phyloP scores from a whole-genome alignment of 495 filamentous ascomycete genomes.

The Cladorrhinum samala region DNA sequence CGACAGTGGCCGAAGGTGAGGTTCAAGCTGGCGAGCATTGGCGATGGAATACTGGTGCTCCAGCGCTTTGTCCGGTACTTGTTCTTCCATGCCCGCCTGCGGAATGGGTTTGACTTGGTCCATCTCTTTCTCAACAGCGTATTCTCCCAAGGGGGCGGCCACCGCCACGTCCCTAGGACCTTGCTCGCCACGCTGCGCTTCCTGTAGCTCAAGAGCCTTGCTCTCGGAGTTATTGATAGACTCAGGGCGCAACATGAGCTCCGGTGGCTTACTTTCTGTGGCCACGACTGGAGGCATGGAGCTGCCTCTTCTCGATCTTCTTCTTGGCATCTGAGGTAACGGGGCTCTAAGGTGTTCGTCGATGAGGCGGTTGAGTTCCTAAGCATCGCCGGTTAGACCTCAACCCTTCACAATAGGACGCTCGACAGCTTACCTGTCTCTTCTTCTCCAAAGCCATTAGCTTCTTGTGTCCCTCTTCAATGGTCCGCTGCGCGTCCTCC shows the following conservation, averaged over 20 bases:
- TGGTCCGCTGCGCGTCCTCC: slow-evolving; percentile 18
- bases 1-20: neutral
- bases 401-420: neutral
- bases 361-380: slow-evolving; percentile 34
- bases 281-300: neutral
- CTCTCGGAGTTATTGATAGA: neutral
- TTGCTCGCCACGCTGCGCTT: too few species aligned
- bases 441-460: slow-evolving; percentile 26
- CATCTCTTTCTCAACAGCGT: too few species aligned
- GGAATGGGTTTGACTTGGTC: neutral
- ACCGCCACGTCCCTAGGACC: neutral
- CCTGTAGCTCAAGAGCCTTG: slow-evolving; percentile 1
- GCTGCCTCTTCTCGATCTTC: slow-evolving; percentile 8
- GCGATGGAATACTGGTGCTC: neutral
- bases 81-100: neutral
- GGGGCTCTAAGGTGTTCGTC: slow-evolving; percentile 29
- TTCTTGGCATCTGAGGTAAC: slow-evolving; percentile 7
- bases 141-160: too few species aligned
- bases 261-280: neutral
- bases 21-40: neutral
- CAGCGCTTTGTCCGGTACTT: neutral
- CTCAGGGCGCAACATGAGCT: neutral
- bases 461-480: slow-evolving; percentile 21
- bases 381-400: neutral
- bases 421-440: slow-evolving; percentile 27